Percentiles rank a stretch among this genome's conserved stretches.
Conservation (phyloP, 306 rosid genomes). For the Dalbergia oliveri region DNA sequence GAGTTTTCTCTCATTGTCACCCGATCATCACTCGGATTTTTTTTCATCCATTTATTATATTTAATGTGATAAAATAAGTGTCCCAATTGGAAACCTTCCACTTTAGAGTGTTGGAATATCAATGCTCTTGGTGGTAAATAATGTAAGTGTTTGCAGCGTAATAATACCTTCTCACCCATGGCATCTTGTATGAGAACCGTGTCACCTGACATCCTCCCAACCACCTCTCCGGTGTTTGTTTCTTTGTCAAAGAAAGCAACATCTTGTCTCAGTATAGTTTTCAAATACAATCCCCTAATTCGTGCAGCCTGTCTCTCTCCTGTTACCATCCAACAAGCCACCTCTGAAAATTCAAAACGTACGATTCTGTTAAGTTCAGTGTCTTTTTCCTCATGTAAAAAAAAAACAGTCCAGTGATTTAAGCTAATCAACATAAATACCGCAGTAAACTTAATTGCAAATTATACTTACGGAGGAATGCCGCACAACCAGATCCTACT, state of each 20-base stretch:
- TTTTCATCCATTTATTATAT: too few relatives aligned
- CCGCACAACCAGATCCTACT: constrained; percentile 63
- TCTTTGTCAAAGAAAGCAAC: constrained; percentile 85
- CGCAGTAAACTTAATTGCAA: neutral
- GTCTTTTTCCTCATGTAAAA: neutral
- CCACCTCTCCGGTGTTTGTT: constrained; percentile 89
- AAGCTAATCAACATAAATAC: neutral
- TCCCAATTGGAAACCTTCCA: too few relatives aligned
- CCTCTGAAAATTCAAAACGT: constrained; percentile 64
- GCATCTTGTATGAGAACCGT: constrained; percentile 96
- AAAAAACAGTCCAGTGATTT: neutral
- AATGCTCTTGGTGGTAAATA: neutral
- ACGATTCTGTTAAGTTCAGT: constrained; percentile 16
- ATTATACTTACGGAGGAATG: constrained; percentile 77
- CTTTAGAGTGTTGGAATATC: too few relatives aligned
- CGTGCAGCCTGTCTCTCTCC: constrained; percentile 96
- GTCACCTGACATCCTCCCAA: constrained; percentile 95
- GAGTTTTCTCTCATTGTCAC: too few relatives aligned
- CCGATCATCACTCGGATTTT: too few relatives aligned
- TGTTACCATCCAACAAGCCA: constrained; percentile 88
- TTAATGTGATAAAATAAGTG: too few relatives aligned
- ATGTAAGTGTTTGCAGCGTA: neutral
- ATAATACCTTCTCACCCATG: constrained; percentile 91
- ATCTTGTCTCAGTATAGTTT: constrained; percentile 87
- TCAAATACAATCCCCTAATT: constrained; percentile 85